Conservation (phyloP, 305 asterid species). For the Nicotiana rustica region DNA sequence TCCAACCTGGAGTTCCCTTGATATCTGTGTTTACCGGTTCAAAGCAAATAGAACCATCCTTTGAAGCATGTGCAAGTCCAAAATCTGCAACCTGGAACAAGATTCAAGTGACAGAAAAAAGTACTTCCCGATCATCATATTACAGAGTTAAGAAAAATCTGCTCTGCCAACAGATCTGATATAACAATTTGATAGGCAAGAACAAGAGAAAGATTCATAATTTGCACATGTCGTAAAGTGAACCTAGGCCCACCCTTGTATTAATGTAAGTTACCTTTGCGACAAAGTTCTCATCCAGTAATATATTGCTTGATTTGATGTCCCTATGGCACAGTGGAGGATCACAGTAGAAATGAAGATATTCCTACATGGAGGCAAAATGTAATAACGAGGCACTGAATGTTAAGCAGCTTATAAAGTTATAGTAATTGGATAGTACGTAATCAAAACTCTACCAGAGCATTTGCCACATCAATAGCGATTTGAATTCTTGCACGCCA, state of each 20-base stretch:
- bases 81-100: conserved; percentile 90
- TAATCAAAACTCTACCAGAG: conserved; percentile 64
- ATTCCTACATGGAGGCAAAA: conserved; percentile 69
- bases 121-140: not conserved
- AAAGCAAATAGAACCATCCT: conserved; percentile 90
- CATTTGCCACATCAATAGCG: conserved; percentile 93
- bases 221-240: not conserved
- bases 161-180: not conserved
- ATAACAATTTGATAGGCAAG: conserved; percentile 5
- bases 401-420: conserved; percentile 33
- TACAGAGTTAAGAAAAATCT: conserved; percentile 19
- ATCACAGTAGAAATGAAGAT: conserved; percentile 92
- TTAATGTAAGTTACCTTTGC: conserved; percentile 70
- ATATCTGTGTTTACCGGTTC: conserved; percentile 93
- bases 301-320: conserved; percentile 93
- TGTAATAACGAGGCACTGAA: not conserved
- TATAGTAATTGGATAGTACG: not conserved
- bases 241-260: not conserved
- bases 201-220: not conserved
- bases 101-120: not conserved
- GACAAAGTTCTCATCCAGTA: conserved; percentile 76
- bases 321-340: conserved; percentile 99
- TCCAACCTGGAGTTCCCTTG: conserved; percentile 94
- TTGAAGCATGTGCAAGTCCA: conserved; percentile 97
- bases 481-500: conserved; percentile 87